Percentiles rank a stretch among this genome's conserved stretches.
Conservation (phyloP, 441 rosid genomes). For the Aquilaria agallochum region DNA sequence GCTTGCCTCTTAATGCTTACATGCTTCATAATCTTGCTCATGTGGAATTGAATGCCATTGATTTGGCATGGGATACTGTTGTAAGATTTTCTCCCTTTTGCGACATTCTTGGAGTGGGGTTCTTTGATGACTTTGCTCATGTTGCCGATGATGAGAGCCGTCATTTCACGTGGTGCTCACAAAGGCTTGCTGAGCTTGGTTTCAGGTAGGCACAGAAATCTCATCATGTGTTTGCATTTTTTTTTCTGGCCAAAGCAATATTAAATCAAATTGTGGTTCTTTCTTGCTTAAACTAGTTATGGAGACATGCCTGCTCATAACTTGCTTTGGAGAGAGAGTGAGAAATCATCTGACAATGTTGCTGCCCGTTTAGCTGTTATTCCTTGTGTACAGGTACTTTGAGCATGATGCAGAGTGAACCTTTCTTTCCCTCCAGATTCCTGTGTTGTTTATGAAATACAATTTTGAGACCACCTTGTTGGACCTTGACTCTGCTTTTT, state of each 20-base stretch:
- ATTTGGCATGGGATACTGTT: conserved; percentile 97
- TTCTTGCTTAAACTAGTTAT: conserved; percentile 37
- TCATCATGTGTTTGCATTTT: not conserved
- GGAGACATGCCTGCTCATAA: conserved; percentile 96
- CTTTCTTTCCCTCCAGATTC: no score
- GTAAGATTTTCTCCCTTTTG: conserved; percentile 77
- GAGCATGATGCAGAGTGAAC: no score
- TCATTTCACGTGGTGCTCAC: conserved; percentile 93
- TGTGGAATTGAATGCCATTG: conserved; percentile 92
- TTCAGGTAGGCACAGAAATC: conserved; percentile 45
- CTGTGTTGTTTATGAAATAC: no score
- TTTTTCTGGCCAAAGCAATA: not conserved
- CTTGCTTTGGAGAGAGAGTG: conserved; percentile 85
- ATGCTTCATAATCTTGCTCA: conserved; percentile 92
- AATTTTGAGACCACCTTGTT: no score
- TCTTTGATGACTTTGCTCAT: conserved; percentile 87
- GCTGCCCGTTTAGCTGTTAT: conserved; percentile 87
- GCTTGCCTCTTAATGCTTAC: conserved; percentile 81
- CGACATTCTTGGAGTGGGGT: conserved; percentile 53
- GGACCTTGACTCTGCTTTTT: no score
- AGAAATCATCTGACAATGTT: conserved; percentile 72
- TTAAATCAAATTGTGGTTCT: not conserved
- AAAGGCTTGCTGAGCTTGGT: conserved; percentile 86
- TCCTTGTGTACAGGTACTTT: conserved; percentile 78
- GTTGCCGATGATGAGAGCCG: conserved; percentile 99